Evolutionary conservation across 805 yeast genomes (phyloP), one percentile per base, ranked within the genome.

Genomic region (Ogataea allantospora): DNA sequence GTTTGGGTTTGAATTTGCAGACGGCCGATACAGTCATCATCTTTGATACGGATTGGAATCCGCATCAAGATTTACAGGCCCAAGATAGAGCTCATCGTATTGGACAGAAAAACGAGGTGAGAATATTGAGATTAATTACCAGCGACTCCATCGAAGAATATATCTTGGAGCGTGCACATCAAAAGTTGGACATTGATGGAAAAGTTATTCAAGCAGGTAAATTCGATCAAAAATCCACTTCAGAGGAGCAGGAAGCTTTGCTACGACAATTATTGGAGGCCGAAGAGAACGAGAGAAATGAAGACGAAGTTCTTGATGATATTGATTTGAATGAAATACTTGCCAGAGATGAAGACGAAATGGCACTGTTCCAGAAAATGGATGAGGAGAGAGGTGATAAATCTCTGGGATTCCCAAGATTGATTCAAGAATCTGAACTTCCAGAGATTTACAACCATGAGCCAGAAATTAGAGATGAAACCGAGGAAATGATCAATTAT

Each of bases 201-300:
- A 85, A 85, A 59, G 95, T 85, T 51, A 85, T 85, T 61, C 95
- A 85, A 58, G 95, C 95, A 7, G 95, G 95, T 77, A 84, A 84
- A 57, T 85, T 85, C 55, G 91, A 85, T 64, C 83, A 85, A 55
- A 85, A 85, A 58, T 83, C 91, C 3, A 84, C 91, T 8, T 78
- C 89, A 2, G 93, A 84, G 62, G 95, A 85, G 58, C 93, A 85
- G 60, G 95, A 85, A 61, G 89, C 83, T 11, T 78, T 80, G 38
- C 70, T 85, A 59, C 78, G 83, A 61, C 72, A 79, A 42, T 66
- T 85, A 37, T 63, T 85, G 35, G 93, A 85, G 56, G 83, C 80
- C 13, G 91, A 83, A 50, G 74, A 78, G 27, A 63, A 62, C 27
- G 76, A 75, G 34, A 54, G 54, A 28, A 56, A 53, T 17, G 65